These are phyloP conservation scores for Mycena albidolilacea DNA, from an alignment of 768 basidiomycete species.

Conservation along the genomic window DNA sequence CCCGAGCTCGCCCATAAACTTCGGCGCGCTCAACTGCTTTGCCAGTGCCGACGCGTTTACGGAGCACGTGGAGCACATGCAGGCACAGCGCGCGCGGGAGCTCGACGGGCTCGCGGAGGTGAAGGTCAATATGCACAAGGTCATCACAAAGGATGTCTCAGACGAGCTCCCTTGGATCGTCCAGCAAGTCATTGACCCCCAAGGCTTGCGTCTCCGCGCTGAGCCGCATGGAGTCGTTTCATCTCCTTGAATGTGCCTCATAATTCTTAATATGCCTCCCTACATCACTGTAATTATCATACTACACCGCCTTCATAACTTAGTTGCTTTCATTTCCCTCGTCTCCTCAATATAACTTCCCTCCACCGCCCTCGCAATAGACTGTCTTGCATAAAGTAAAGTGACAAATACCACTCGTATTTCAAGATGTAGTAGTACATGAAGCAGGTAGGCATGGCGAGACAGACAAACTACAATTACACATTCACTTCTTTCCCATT, in stretches of 20 bases:
- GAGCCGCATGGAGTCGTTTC: conserved; percentile 27
- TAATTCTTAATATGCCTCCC: background rate
- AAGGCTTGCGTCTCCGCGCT: conserved; percentile 20
- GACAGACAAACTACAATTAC: conserved; percentile 3
- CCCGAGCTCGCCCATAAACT: conserved; percentile 44
- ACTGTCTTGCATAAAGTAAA: too few species aligned
- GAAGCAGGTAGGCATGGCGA: conserved; percentile 4
- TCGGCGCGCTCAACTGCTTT: conserved; percentile 51
- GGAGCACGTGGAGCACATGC: conserved; percentile 47
- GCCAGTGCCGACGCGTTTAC: conserved; percentile 48
- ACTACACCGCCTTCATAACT: too few species aligned
- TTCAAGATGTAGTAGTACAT: background rate
- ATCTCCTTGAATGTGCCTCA: conserved; percentile 10
- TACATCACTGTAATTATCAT: background rate
- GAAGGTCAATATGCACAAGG: conserved; percentile 37
- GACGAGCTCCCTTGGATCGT: background rate
- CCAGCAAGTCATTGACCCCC: background rate
- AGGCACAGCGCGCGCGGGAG: conserved; percentile 42
- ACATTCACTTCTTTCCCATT: background rate
- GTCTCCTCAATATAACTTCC: too few species aligned
- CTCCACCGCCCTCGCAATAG: too few species aligned
- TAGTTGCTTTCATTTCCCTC: background rate
- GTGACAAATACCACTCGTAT: too few species aligned
- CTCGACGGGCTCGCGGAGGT: conserved; percentile 33
- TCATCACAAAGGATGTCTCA: background rate